Evolutionary conservation across 805 yeast species (phyloP), one percentile per base, ranked within the genome.

Genomic region (Kazachstania africana): DNA sequence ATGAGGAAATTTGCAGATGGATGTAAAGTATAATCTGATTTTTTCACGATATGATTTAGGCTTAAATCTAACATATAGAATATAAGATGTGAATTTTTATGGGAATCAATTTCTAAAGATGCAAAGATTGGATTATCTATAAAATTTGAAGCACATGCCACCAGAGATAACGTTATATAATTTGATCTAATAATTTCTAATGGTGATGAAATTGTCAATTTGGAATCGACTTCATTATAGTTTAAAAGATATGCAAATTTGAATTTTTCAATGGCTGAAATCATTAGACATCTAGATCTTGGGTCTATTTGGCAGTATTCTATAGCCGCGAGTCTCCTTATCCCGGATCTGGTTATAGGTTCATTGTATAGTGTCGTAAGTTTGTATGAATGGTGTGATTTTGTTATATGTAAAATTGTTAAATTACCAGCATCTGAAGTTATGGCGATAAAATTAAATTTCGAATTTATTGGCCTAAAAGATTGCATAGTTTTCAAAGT

Each of bases 31-130:
- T 65, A n/a, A 67, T 48, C 55, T 56, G 65, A 40, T 31, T 64
- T 65, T 35, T 66, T 68, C 1, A 79, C 63, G 2, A 87, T 69
- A 48, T 78, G 80, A 47, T 87, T 87, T 28, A 88, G 59, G 1
- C 96, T 95, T 25, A 82, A 65, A 51, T 91, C 96, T 16, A 87
- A 57, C 46, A 83, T 88, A 56, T 88, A 88, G 49, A 71, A 79
- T 3, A 72, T 68, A 32, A 88, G 59, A 18, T 47, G 41, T 30
- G 57, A 63, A 35, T 46, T 48, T 14, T 44, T 48, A 19, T 52
- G 48, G 5, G 60, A 46, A 32, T 72, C 78, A 6, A 70, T 57
- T 47, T 88, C 97, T 6, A 91, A 55, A 0, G 87, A 67, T 0
- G 84, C 93, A 66, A 87, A 88, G 8, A 73, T 49, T 0, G 97